These are phyloP conservation scores for Zymoseptoria passerinii DNA, from an alignment of 2,329 filamentous ascomycete species.

Conservation along the genomic window DNA sequence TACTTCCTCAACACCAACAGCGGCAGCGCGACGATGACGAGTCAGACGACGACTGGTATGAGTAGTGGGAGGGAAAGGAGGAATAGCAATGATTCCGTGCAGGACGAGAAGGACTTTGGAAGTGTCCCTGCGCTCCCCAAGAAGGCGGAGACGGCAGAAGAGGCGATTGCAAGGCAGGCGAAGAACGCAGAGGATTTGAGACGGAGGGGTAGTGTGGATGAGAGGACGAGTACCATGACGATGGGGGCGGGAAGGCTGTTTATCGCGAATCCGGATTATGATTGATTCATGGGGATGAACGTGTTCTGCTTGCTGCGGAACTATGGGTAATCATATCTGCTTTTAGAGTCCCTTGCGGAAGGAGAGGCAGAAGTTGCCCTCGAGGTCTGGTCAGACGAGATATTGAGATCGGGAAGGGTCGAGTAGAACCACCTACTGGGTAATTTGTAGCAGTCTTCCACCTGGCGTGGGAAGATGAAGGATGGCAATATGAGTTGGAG, in stretches of 20 bases:
- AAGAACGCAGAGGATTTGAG: conserved; percentile 64
- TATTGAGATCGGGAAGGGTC: not conserved
- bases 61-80: conserved; percentile 20
- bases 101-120: conserved; percentile 46
- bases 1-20: conserved; percentile 39
- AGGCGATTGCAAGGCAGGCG: conserved; percentile 48
- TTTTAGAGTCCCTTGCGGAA: not conserved
- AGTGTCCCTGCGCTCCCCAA: conserved; percentile 44
- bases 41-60: not conserved
- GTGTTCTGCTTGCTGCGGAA: not conserved
- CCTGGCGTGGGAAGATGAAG: not conserved
- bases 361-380: not conserved
- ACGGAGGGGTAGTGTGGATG: conserved; percentile 74
- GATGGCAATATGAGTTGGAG: not conserved
- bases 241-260: conserved; percentile 55
- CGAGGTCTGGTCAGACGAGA: not conserved
- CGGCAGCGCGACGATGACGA: conserved; percentile 6
- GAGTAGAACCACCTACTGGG: not conserved
- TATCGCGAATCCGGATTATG: conserved; percentile 74
- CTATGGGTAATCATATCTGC: not conserved
- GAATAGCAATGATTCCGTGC: conserved; percentile 35
- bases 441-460: not conserved
- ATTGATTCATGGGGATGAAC: conserved; percentile 22
- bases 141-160: conserved; percentile 27
- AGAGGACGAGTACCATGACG: conserved; percentile 65